phyloP scores from a whole-genome alignment of 2,329 filamentous ascomycete genomes.

The Aureobasidium musti region DNA sequence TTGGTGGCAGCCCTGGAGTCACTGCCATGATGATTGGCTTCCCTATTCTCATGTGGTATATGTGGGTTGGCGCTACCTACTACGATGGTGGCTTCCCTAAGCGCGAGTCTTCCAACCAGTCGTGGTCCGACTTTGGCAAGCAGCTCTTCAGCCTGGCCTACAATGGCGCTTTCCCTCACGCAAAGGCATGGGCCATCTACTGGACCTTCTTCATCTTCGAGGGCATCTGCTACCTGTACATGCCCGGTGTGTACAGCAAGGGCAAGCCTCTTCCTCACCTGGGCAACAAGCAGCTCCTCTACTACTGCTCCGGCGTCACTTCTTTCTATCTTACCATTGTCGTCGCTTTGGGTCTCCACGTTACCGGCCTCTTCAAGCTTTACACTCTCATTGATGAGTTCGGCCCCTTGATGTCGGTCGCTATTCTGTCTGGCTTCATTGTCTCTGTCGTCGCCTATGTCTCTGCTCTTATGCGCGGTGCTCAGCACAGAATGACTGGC shows the following conservation, averaged over 20 bases:
- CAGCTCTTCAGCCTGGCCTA: constrained; percentile 74
- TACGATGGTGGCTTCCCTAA: constrained; percentile 80
- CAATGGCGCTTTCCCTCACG: constrained; percentile 78
- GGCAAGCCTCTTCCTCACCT: constrained; percentile 85
- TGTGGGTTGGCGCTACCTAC: constrained; percentile 96
- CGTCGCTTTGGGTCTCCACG: constrained; percentile 71
- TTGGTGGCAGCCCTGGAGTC: constrained; percentile 83
- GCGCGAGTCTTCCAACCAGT: constrained; percentile 58
- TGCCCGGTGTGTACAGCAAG: constrained; percentile 84
- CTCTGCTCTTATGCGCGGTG: constrained; percentile 77
- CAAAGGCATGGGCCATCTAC: constrained; percentile 88
- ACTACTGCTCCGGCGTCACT: constrained; percentile 89
- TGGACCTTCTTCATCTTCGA: constrained; percentile 91
- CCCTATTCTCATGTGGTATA: constrained; percentile 96
- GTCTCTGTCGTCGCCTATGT: constrained; percentile 83
- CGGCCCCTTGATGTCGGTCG: constrained; percentile 86
- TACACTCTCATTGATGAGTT: constrained; percentile 96
- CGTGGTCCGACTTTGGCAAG: constrained; percentile 67
- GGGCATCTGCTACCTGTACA: constrained; percentile 75
- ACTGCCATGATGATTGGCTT: constrained; percentile 86
- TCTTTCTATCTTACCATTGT: constrained; percentile 86
- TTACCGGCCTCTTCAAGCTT: constrained; percentile 80
- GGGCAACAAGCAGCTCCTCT: constrained; percentile 80
- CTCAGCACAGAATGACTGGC: constrained; percentile 89
- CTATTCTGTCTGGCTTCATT: constrained; percentile 85